These are phyloP conservation scores for Carex kokanica DNA, from an alignment of 176 grass and related monocot genomes.

Conservation along the genomic window DNA sequence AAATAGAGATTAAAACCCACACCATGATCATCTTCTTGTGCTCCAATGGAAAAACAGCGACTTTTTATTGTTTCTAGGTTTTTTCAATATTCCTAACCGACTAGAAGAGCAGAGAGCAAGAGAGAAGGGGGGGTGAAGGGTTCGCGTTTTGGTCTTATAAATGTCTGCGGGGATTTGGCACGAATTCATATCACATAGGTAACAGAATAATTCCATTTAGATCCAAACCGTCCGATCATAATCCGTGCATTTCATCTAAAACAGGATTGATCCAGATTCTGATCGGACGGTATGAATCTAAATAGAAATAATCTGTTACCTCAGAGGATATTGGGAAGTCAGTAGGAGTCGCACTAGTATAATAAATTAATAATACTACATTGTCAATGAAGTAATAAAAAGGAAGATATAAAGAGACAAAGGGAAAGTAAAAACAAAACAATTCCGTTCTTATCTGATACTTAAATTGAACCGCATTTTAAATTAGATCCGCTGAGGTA, in stretches of 20 bases:
- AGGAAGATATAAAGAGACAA: not conserved
- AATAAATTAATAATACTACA: not conserved
- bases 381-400: not conserved
- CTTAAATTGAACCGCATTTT: not conserved
- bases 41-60: not conserved
- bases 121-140: not conserved
- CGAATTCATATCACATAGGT: too few species aligned
- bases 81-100: not conserved
- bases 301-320: too few species aligned
- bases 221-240: too few species aligned
- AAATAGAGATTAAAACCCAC: not conserved
- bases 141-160: not conserved
- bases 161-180: not conserved
- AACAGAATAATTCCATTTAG: too few species aligned
- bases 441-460: conserved; percentile 9
- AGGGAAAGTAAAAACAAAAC: not conserved
- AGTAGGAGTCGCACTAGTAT: too few species aligned
- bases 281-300: too few species aligned
- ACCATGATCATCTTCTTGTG: not conserved
- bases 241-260: too few species aligned
- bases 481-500: not conserved
- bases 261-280: too few species aligned
- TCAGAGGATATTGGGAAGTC: too few species aligned
- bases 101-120: not conserved
- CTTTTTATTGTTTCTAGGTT: not conserved